A percentile compares a stretch with the other conserved stretches of the same genome.
phyloP scores from a whole-genome alignment of 2,329 filamentous ascomycete genomes.

The Aspergillus vadensis region DNA sequence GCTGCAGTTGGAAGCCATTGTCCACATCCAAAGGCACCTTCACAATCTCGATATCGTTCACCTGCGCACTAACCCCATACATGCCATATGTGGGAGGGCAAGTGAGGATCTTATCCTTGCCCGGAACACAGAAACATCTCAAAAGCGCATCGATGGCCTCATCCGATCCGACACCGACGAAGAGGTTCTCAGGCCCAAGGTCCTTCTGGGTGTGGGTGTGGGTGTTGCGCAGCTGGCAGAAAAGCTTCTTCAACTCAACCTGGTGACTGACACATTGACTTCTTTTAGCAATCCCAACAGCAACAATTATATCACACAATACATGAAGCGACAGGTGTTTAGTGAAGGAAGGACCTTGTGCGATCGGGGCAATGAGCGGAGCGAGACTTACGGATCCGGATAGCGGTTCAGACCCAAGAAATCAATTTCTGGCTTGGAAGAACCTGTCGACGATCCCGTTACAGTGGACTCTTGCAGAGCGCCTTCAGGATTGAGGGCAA shows the following conservation, averaged over 20 bases:
- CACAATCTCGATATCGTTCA: conserved; percentile 87
- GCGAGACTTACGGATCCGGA: conserved; percentile 69
- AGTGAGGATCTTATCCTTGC: conserved; percentile 84
- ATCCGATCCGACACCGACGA: conserved; percentile 93
- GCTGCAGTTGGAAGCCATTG: conserved; percentile 73
- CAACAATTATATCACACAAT: neutral
- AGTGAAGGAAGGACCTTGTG: neutral
- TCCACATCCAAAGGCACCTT: conserved; percentile 78
- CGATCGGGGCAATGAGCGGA: neutral
- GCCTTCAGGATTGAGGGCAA: conserved; percentile 56
- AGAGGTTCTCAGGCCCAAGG: conserved; percentile 79
- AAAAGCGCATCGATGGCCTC: conserved; percentile 95
- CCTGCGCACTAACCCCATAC: conserved; percentile 91
- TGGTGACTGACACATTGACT: conserved; percentile 64
- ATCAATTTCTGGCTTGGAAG: conserved; percentile 64
- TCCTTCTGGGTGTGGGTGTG: conserved; percentile 73
- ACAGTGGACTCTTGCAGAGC: conserved; percentile 49
- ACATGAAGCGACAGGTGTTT: neutral
- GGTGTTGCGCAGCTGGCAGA: conserved; percentile 83
- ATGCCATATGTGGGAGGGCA: conserved; percentile 98
- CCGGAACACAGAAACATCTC: conserved; percentile 88
- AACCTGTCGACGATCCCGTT: conserved; percentile 43
- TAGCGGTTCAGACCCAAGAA: conserved; percentile 87
- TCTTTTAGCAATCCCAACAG: neutral
- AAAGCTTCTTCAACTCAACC: conserved; percentile 75